Conservation (phyloP, 768 basidiomycete genomes). For the Lentinus brumalis region DNA sequence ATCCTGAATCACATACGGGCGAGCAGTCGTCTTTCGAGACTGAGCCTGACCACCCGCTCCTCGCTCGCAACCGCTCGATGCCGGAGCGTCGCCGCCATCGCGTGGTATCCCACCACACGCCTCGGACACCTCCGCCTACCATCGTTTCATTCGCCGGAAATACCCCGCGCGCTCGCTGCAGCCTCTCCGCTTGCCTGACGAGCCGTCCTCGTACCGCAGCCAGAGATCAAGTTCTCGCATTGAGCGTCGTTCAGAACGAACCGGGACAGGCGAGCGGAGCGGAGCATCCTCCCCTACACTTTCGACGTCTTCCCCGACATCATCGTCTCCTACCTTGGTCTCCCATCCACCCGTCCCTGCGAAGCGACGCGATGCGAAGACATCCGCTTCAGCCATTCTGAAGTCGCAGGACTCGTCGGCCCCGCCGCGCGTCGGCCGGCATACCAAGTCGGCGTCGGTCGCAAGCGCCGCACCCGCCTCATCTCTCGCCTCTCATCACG, state of each 20-base stretch:
- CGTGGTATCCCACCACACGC: neutral
- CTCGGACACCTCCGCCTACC: neutral
- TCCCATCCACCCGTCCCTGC: too few species aligned
- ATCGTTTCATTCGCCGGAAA: neutral
- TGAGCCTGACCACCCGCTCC: neutral
- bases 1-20: too few species aligned
- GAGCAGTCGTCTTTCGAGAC: too few species aligned
- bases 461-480: neutral
- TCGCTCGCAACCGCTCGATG: neutral
- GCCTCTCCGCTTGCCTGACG: neutral
- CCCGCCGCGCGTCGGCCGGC: neutral
- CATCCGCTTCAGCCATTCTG: neutral
- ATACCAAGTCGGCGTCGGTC: neutral
- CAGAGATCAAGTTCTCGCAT: neutral
- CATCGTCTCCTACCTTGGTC: too few species aligned
- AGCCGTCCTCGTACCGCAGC: neutral
- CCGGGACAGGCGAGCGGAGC: neutral
- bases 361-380: neutral
- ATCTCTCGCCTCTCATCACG: neutral
- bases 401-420: neutral
- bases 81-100: neutral
- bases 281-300: neutral
- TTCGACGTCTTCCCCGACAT: too few species aligned
- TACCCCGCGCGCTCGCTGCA: neutral
- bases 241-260: neutral